phyloP scores from a whole-genome alignment of 2,329 filamentous ascomycete species.

The Calonectria fujianensis region DNA sequence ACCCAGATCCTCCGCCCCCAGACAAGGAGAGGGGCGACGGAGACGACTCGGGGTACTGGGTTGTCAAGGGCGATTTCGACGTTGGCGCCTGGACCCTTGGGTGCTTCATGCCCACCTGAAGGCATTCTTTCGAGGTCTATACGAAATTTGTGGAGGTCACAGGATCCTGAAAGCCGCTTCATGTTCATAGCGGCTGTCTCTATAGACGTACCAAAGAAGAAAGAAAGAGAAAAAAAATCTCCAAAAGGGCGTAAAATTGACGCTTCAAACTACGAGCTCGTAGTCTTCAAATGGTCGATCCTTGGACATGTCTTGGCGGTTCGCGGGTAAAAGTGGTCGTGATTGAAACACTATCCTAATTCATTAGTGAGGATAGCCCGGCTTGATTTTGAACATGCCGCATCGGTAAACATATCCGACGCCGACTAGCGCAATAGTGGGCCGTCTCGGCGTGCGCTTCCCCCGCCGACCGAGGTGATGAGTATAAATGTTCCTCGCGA shows the following conservation, averaged over 20 bases:
- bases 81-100: background rate
- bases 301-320: background rate
- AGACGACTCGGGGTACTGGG: background rate
- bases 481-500: background rate
- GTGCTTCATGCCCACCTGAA: background rate
- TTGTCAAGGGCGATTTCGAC: background rate
- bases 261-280: background rate
- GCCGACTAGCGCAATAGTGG: background rate
- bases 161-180: conserved; percentile 3
- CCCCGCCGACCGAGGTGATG: background rate
- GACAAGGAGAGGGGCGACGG: background rate
- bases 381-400: background rate
- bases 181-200: background rate
- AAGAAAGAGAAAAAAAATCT: background rate
- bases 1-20: background rate
- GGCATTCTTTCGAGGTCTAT: background rate
- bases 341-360: background rate
- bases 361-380: background rate
- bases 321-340: background rate
- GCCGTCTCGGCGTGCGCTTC: background rate
- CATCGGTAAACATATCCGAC: background rate
- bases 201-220: background rate
- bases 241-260: background rate
- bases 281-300: background rate
- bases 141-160: background rate